A percentile compares a stretch with the other conserved stretches of the same genome.
Evolutionary conservation across 495 filamentous ascomycete genomes (phyloP).

Genomic region (Diplogelasinospora grovesii): DNA sequence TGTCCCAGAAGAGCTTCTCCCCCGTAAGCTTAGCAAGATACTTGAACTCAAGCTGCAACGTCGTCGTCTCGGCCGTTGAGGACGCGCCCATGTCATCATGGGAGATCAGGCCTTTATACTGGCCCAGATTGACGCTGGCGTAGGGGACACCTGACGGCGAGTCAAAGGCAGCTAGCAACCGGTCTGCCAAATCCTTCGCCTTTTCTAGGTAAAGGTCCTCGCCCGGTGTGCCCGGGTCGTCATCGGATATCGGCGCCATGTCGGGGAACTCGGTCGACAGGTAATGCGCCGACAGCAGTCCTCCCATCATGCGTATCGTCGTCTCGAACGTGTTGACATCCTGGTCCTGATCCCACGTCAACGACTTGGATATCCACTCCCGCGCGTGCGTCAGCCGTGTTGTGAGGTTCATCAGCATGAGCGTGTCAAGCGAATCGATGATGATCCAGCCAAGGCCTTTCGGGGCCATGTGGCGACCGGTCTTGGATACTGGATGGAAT

Average conservation of each 20-base stretch:
- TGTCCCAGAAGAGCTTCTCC: constrained; percentile 83
- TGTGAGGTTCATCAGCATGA: constrained; percentile 98
- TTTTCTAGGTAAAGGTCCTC: constrained; percentile 96
- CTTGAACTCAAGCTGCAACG: constrained; percentile 93
- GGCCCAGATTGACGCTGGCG: constrained; percentile 82
- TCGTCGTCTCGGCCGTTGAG: constrained; percentile 87
- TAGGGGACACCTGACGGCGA: constrained; percentile 80
- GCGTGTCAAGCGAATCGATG: constrained; percentile 87
- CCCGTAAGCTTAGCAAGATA: constrained; percentile 94
- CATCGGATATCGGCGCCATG: constrained; percentile 58
- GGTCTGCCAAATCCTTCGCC: constrained; percentile 84
- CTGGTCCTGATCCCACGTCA: constrained; percentile 84
- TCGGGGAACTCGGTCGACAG: constrained; percentile 67
- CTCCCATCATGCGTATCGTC: constrained; percentile 95
- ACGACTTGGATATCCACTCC: constrained; percentile 77
- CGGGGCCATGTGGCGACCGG: constrained; percentile 72
- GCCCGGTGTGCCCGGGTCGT: constrained; percentile 58
- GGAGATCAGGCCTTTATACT: constrained; percentile 62
- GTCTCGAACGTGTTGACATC: constrained; percentile 98
- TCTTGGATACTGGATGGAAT: constrained; percentile 75
- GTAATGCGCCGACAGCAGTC: constrained; percentile 90
- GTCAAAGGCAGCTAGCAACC: constrained; percentile 81
- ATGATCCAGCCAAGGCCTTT: constrained; percentile 95
- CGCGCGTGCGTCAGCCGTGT: constrained; percentile 76
- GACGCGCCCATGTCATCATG: constrained; percentile 86